These are phyloP conservation scores for Metarhizium rileyi DNA, from an alignment of 2,329 filamentous ascomycete species.

Conservation along the genomic window DNA sequence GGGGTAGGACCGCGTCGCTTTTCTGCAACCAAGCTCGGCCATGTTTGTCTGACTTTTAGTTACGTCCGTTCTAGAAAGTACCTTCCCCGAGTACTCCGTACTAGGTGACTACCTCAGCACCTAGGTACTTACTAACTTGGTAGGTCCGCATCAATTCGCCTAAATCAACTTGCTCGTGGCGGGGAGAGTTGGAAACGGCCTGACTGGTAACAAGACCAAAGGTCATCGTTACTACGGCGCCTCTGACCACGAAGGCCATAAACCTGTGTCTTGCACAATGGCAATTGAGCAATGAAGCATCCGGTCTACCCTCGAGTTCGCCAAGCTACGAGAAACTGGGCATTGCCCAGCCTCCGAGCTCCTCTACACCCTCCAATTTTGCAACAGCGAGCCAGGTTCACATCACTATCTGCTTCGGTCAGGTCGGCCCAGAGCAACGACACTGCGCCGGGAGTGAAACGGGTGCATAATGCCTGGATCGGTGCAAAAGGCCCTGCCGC, in stretches of 20 bases:
- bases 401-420: background rate
- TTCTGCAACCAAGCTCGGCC: too few species aligned
- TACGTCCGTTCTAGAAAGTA: too few species aligned
- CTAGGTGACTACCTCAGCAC: too few species aligned
- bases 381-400: background rate
- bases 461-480: conserved; percentile 10
- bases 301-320: background rate
- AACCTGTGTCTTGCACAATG: too few species aligned
- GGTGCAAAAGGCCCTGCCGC: conserved; percentile 11
- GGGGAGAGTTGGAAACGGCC: too few species aligned
- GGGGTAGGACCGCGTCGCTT: too few species aligned
- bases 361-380: background rate
- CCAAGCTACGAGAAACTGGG: background rate
- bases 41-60: too few species aligned
- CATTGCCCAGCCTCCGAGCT: background rate
- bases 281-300: background rate
- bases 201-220: too few species aligned
- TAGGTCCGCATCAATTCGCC: too few species aligned
- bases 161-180: too few species aligned
- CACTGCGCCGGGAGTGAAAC: background rate
- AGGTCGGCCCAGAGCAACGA: conserved; percentile 1
- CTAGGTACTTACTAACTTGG: too few species aligned
- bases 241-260: background rate
- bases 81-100: background rate
- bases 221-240: background rate